Base-by-base conservation (phyloP, 768 basidiomycete species). In the Tylopilus balloui region DNA sequence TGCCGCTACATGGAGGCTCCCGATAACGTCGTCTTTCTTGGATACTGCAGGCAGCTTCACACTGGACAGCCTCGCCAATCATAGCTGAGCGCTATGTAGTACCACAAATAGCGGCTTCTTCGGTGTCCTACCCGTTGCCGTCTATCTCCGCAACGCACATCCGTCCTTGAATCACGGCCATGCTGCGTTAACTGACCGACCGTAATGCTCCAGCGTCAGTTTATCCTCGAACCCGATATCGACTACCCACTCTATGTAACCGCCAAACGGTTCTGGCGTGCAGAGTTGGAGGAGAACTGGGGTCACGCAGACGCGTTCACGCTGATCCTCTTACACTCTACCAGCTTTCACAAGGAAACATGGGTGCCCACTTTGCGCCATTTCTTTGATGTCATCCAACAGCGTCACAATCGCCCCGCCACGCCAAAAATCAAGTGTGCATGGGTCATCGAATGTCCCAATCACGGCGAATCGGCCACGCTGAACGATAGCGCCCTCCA, bases 291-390 rank as follows among this genome's bases (percentile, higher is more conserved):
- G 21, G 59, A 54, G 1, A 57, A 75, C 46, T 55, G 57, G 38
- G 45, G 56, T 8, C 69, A 77, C 56, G 69, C 68, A 6, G 66
- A 73, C 29, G 80, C 76, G 5, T 59, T 78, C 50, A 84, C 83
- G 0, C 69, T 85, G 28, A 67, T 86, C 27, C 58, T 83, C n/a
- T 67, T 84, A 2, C 84, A 86, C 61, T 79, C 82, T 4, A 86
- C 84, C 2, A 83, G 83, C 61, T 86, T 83, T 57, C 84, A 84
- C 68, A 86, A 86, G 62, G 84, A 87, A 66, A 81, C 78, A 3
- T 86, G 81, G 83, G 81, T 84, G 53, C 81, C 84, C 2, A 74
- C 77, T 4, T 54, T 86, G 13, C 70, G 72, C 20, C 69, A 67
- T 13, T 54, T 87, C 20, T 79, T 84, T 42, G 38, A 63, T 0